These are phyloP conservation scores for Salix dunnii DNA, from an alignment of 345 rosid species.

Conservation along the genomic window DNA sequence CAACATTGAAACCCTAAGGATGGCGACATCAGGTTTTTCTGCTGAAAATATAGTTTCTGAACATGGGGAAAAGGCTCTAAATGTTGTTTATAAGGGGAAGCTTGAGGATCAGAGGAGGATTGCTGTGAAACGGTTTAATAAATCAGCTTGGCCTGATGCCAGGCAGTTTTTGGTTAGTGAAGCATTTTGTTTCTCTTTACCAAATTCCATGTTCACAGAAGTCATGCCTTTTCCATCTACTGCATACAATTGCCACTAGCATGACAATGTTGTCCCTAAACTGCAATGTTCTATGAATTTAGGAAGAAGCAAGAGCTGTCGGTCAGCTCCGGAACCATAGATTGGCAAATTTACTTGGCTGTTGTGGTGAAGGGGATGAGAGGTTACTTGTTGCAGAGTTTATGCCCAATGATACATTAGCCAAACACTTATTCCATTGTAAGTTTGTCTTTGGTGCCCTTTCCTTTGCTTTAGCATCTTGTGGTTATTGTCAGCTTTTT, in stretches of 20 bases:
- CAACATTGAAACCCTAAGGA: slow-evolving; percentile 34
- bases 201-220: background rate
- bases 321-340: slow-evolving; percentile 45
- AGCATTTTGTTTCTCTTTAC: background rate
- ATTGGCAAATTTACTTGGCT: slow-evolving; percentile 46
- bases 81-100: slow-evolving; percentile 46
- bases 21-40: slow-evolving; percentile 45
- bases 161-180: slow-evolving; percentile 39
- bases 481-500: background rate
- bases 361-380: slow-evolving; percentile 49
- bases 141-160: slow-evolving; percentile 45
- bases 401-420: slow-evolving; percentile 48
- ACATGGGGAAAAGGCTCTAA: slow-evolving; percentile 47
- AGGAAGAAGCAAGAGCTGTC: slow-evolving; percentile 49
- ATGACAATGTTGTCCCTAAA: background rate
- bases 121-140: slow-evolving; percentile 42
- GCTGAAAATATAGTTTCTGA: slow-evolving; percentile 46
- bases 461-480: background rate
- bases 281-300: slow-evolving; percentile 5
- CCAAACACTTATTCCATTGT: slow-evolving; percentile 51
- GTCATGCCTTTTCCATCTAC: background rate
- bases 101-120: slow-evolving; percentile 39
- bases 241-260: background rate
- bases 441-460: slow-evolving; percentile 15
- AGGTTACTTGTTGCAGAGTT: slow-evolving; percentile 44